A percentile compares a stretch with the other conserved stretches of the same genome.
These are phyloP conservation scores for Proliferodiscus dingleyae DNA, from an alignment of 2,329 filamentous ascomycete genomes.

Conservation along the genomic window DNA sequence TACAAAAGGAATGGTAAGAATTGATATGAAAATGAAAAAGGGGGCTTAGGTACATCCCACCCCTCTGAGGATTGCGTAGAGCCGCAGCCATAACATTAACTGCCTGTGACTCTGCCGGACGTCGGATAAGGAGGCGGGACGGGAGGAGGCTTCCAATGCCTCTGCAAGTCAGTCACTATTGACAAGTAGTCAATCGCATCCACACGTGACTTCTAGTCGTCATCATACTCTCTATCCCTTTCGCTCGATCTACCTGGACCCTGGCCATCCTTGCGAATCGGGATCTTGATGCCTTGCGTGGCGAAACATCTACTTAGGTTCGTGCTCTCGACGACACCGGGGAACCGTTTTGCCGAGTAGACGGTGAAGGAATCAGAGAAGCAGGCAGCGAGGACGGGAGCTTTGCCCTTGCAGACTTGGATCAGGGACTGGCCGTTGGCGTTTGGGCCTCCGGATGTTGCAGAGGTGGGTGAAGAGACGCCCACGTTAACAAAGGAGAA, in stretches of 20 bases:
- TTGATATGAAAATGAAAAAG: too few relatives aligned
- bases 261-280: conserved; percentile 78
- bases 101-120: too few relatives aligned
- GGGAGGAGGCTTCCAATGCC: too few relatives aligned
- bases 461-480: conserved; percentile 30
- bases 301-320: conserved; percentile 88
- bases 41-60: too few relatives aligned
- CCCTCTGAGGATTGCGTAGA: too few relatives aligned
- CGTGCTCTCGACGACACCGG: conserved; percentile 93
- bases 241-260: conserved; percentile 19
- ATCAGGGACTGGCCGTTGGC: conserved; percentile 34
- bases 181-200: too few relatives aligned
- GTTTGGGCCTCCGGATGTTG: conserved; percentile 10
- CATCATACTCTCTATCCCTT: conserved; percentile 27
- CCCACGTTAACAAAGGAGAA: conserved; percentile 85
- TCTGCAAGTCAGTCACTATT: too few relatives aligned
- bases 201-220: conserved; percentile 32
- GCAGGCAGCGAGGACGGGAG: conserved; percentile 75
- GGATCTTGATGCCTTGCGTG: conserved; percentile 91
- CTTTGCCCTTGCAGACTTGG: conserved; percentile 66
- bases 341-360: conserved; percentile 96
- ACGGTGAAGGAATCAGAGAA: conserved; percentile 91
- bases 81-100: too few relatives aligned
- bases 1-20: too few relatives aligned
- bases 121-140: too few relatives aligned